These are phyloP conservation scores for Botryotinia globosa DNA, from an alignment of 2,329 filamentous ascomycete genomes.

Conservation along the genomic window DNA sequence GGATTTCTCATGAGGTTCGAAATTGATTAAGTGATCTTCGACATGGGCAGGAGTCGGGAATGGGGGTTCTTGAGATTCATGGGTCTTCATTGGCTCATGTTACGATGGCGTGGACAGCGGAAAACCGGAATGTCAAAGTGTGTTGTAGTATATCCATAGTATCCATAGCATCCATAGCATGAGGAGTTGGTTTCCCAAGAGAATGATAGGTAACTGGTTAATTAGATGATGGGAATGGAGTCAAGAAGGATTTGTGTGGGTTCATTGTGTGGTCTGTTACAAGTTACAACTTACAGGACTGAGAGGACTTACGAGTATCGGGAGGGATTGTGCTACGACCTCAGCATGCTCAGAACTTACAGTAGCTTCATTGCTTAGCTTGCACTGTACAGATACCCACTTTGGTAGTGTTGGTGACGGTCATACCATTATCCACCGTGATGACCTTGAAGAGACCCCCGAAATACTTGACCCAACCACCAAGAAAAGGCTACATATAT, in stretches of 20 bases:
- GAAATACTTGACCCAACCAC: background rate
- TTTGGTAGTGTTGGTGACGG: background rate
- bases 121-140: background rate
- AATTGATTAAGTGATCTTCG: constrained; percentile 10
- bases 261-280: constrained; percentile 10
- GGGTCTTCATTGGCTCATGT: constrained; percentile 5
- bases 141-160: background rate
- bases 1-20: background rate
- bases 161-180: background rate
- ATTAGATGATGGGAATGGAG: background rate
- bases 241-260: background rate
- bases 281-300: too few species aligned
- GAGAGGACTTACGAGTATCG: background rate
- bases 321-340: background rate
- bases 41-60: background rate
- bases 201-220: background rate
- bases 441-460: background rate
- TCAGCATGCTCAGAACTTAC: background rate
- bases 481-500: background rate
- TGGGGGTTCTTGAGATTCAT: background rate
- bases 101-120: constrained; percentile 6
- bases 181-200: background rate
- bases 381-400: background rate
- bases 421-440: background rate
- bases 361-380: background rate